phyloP scores from a whole-genome alignment of 2,329 filamentous ascomycete genomes.

The Mycogone perniciosa region DNA sequence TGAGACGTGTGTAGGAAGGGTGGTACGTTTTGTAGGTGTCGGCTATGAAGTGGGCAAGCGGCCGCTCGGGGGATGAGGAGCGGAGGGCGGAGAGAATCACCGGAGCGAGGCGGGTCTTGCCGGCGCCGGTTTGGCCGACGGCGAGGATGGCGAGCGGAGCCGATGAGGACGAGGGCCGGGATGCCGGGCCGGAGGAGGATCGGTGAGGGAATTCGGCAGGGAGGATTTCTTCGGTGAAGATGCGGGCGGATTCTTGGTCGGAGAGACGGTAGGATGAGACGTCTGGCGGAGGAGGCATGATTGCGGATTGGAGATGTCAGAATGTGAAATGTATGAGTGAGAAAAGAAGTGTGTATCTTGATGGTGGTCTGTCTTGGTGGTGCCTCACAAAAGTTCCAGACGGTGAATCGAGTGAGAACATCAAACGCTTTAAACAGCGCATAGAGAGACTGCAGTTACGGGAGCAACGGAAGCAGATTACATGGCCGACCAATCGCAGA shows the following conservation, averaged over 20 bases:
- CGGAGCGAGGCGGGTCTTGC: conserved; percentile 40
- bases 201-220: conserved; percentile 28
- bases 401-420: no score
- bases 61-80: background rate
- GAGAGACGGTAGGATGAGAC: conserved; percentile 28
- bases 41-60: conserved; percentile 38
- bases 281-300: conserved; percentile 20
- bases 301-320: background rate
- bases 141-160: conserved; percentile 36
- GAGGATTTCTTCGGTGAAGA: conserved; percentile 27
- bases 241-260: conserved; percentile 22
- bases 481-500: no score
- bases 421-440: no score
- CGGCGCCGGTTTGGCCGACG: conserved; percentile 43
- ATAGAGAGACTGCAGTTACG: no score
- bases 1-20: conserved; percentile 32
- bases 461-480: no score
- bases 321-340: background rate
- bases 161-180: background rate
- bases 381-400: no score
- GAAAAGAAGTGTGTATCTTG: background rate
- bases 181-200: conserved; percentile 8
- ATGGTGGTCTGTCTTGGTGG: background rate
- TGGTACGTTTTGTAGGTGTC: conserved; percentile 46
- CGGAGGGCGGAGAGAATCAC: conserved; percentile 29